Evolutionary conservation across 2,329 filamentous ascomycete genomes (phyloP).

Genomic region (Sporothrix inflata): DNA sequence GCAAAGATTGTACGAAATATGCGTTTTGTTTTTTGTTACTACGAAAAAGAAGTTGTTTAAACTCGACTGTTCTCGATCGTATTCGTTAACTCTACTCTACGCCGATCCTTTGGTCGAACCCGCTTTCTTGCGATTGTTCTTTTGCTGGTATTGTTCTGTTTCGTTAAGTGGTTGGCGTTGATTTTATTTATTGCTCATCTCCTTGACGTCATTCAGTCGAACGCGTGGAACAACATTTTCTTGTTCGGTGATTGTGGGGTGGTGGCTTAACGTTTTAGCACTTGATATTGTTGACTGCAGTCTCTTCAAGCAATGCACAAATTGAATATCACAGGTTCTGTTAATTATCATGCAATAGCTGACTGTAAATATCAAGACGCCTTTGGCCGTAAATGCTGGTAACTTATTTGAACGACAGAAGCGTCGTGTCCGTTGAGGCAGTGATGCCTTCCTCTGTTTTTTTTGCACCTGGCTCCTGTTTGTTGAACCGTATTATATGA

Average conservation of each 20-base stretch:
- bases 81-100: neutral
- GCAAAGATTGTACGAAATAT: constrained; percentile 27
- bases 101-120: neutral
- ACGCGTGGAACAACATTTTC: neutral
- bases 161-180: neutral
- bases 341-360: neutral
- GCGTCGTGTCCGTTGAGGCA: neutral
- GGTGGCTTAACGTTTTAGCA: neutral
- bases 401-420: neutral
- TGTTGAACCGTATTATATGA: neutral
- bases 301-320: neutral
- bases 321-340: neutral
- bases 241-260: neutral
- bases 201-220: constrained; percentile 3
- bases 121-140: neutral
- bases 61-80: neutral
- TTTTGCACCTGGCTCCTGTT: neutral
- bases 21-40: neutral
- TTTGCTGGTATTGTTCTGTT: neutral
- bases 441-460: neutral
- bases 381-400: neutral
- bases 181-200: neutral
- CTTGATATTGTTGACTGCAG: neutral
- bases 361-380: neutral
- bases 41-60: too few relatives aligned